Evolutionary conservation across 2,329 filamentous ascomycete species (phyloP), one percentile per base, ranked within the genome.

Genomic region (Dothistroma pini): DNA sequence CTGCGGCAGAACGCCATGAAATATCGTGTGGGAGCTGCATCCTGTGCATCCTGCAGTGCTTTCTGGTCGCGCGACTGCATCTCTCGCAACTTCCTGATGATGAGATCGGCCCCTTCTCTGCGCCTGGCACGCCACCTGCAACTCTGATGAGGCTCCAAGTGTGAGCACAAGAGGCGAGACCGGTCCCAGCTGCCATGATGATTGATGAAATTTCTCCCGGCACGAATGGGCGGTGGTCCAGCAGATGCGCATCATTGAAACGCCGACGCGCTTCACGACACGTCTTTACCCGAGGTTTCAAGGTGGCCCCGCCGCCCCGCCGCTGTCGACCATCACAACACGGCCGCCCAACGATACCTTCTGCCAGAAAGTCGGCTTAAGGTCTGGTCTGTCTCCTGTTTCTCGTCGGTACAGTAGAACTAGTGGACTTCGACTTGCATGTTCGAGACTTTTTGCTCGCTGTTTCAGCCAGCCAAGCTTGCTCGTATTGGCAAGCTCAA

Each of bases 381-480:
- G 21, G 48, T n/a, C n/a, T n/a, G n/a, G n/a, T n/a, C n/a, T 4
- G 19, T 34, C 2, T 57, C 50, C 48, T 57, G 21, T 57, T 32
- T 35, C 4, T 29, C 38, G 21, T 29, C 25, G 25, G 6, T 29
- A n/a, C n/a, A n/a, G n/a, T n/a, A n/a, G n/a, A n/a, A n/a, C n/a
- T n/a, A 6, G 25, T 29, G 3, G 25, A 29, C 25, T 29, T 19
- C 25, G n/a, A 49, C 19, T 19, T 2, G 54, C 38, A 35, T n/a
- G 12, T 9, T 49, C 38, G 38, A 56, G 54, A 56, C 41, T 25
- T 22, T 5, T 21, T 22, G 44, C 10, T 11, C 1, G 14, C 12
- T 25, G 54, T 56, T 56, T 56, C 41, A 56, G 54, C 54, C 41
- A 38, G n/a, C 35, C 34, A 35, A 16, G 41, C 55, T 19, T 41